These are phyloP conservation scores for Centrapalus pauciflorus DNA, from an alignment of 129 eudicot species.

Conservation along the genomic window DNA sequence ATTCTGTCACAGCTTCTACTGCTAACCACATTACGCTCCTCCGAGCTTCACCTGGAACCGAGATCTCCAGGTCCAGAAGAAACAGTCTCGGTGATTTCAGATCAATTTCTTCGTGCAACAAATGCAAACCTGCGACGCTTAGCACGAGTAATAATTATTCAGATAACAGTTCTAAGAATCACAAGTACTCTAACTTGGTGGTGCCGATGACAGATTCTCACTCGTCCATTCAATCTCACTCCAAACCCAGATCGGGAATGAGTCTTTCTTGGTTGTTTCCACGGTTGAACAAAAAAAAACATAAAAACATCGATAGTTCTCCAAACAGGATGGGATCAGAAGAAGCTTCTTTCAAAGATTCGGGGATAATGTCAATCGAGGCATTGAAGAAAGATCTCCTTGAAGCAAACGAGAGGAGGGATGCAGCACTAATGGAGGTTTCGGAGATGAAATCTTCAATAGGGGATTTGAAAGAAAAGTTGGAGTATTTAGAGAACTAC, in stretches of 20 bases:
- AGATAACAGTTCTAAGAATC: conserved; percentile 14
- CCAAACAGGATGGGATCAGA: conserved; percentile 44
- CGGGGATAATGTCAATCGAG: conserved; percentile 50
- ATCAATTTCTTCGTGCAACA: conserved; percentile 72
- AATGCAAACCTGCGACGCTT: conserved; percentile 57
- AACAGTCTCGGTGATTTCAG: conserved; percentile 66
- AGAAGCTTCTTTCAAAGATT: conserved; percentile 46
- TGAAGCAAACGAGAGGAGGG: conserved; percentile 69
- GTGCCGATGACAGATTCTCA: conserved; percentile 75
- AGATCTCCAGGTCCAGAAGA: conserved; percentile 47
- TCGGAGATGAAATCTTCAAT: conserved; percentile 75
- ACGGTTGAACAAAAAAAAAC: conserved; percentile 65
- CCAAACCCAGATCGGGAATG: conserved; percentile 49
- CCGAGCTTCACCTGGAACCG: conserved; percentile 50
- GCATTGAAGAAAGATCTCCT: conserved; percentile 59
- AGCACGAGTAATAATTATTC: conserved; percentile 21
- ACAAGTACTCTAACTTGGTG: conserved; percentile 44
- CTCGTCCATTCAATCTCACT: conserved; percentile 41
- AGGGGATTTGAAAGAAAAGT: conserved; percentile 53
- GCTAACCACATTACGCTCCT: conserved; percentile 24
- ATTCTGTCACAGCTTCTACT: conserved; percentile 46
- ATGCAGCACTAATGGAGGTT: conserved; percentile 61
- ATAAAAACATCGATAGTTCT: conserved; percentile 37
- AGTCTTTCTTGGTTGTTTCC: conserved; percentile 81
- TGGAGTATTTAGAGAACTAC: conserved; percentile 67